phyloP scores from a whole-genome alignment of 371 early-diverging fungal species.

The Lichtheimia ramosa region DNA sequence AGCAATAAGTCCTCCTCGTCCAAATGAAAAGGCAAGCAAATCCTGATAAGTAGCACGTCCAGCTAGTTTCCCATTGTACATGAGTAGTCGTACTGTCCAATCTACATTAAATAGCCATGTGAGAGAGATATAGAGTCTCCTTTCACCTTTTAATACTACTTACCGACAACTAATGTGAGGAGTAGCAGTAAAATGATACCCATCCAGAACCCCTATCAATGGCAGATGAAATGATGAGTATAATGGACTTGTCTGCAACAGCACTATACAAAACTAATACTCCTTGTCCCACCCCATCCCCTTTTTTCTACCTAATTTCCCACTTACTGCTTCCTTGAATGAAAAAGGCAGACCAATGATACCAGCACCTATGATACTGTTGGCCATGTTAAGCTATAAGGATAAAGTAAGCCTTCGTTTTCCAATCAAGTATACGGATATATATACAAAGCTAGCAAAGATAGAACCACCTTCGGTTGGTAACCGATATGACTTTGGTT shows the following conservation, averaged over 20 bases:
- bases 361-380: slow-evolving; percentile 80
- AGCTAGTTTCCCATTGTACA: slow-evolving; percentile 68
- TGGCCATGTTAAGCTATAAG: slow-evolving; percentile 70
- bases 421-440: neutral
- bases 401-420: too few relatives aligned
- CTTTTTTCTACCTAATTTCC: too few relatives aligned
- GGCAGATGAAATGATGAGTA: too few relatives aligned
- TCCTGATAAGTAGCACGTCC: slow-evolving; percentile 78
- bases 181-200: slow-evolving; percentile 64
- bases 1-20: slow-evolving; percentile 64
- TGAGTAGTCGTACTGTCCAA: slow-evolving; percentile 77
- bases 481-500: slow-evolving; percentile 19
- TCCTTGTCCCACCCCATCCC: too few relatives aligned
- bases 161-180: slow-evolving; percentile 69
- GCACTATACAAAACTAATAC: too few relatives aligned
- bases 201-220: slow-evolving; percentile 55
- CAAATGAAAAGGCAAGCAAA: slow-evolving; percentile 73
- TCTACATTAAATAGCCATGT: slow-evolving; percentile 45
- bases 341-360: slow-evolving; percentile 67
- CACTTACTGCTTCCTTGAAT: slow-evolving; percentile 56
- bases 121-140: neutral
- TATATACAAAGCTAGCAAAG: slow-evolving; percentile 44
- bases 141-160: slow-evolving; percentile 2
- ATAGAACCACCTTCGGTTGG: slow-evolving; percentile 49
- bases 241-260: too few relatives aligned